Percentiles rank a stretch among this genome's conserved stretches.
Conservation (phyloP, 2,329 filamentous ascomycete species). For the Colletotrichum euphorbiae region DNA sequence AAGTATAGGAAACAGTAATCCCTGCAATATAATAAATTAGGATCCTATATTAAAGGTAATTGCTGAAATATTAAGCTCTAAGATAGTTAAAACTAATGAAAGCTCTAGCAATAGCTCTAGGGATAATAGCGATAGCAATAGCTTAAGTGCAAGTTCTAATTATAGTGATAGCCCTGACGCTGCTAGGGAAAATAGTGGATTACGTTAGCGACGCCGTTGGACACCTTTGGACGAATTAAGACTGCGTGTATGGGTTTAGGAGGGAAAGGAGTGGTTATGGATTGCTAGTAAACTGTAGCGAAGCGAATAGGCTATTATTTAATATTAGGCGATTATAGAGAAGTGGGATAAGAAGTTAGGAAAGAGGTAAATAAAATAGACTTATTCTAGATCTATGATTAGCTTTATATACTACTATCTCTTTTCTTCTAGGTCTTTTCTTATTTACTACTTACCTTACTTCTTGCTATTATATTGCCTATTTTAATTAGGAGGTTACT, state of each 20-base stretch:
- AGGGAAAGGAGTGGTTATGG: conserved; percentile 13
- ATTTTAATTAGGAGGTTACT: too few species aligned
- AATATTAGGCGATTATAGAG: conserved; percentile 4
- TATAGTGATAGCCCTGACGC: neutral
- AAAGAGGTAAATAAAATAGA: conserved; percentile 1
- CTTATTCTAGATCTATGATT: too few species aligned
- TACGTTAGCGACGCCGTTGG: conserved; percentile 12
- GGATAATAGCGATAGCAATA: neutral
- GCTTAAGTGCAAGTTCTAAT: neutral
- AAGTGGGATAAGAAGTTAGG: neutral
- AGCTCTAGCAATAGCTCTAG: neutral
- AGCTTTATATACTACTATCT: too few species aligned
- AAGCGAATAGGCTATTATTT: conserved; percentile 6
- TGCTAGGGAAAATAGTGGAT: neutral
- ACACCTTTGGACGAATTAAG: conserved; percentile 3
- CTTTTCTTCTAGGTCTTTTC: too few species aligned
- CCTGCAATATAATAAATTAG: neutral
- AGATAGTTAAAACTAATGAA: neutral
- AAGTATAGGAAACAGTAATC: too few species aligned
- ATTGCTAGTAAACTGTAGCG: conserved; percentile 6
- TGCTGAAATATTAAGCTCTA: neutral
- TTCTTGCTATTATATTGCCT: too few species aligned
- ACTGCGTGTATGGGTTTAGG: conserved; percentile 7
- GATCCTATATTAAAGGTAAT: neutral
- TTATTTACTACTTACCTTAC: too few species aligned